Evolutionary conservation across 1,139 yeast species (phyloP), one percentile per base, ranked within the genome.

Genomic region (Pichia sp.): DNA sequence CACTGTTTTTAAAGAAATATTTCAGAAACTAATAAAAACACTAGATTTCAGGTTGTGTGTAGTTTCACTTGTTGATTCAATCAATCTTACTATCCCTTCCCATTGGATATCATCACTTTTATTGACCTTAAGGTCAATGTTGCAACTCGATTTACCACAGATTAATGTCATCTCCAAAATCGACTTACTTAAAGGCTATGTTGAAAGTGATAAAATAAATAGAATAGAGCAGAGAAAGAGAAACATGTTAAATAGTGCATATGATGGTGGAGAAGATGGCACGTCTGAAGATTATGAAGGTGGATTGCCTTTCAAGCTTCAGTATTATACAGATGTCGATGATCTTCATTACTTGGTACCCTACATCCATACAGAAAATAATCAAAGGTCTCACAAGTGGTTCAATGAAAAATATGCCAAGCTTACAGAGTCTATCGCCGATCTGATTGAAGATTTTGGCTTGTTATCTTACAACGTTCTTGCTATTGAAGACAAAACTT

Each of bases 271-370:
- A n/a, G 34, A 24, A 5, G 23, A 41, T 8, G 46, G 45, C n/a
- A 39, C 24, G 5, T 43, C 39, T 17, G 43, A 41, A 7, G 45
- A 40, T 5, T 28, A 26, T 30, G 66, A 67, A 28, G 68, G 67
- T 1, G 64, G 63, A 5, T 52, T 75, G 22, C 89, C 89, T 1
- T 85, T 91, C 58, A 71, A 74, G 40, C 66, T 93, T 40, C 94
- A 89, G 46, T 93, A 72, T 55, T 93, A 91, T 59, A 86, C 96
- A 0, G 95, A 91, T 46, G 97, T 84, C 0, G 95, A 89, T 56
- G 95, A 91, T 50, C 64, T 93, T 40, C 67, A 70, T 12, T 77
- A 77, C 52, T 63, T 93, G 39, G 66, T 73, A 12, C 95, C 96
- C 1, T 68, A 68, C 45, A 63, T 91, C 28, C 81, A 80, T 51